Conservation (phyloP, 495 filamentous ascomycete genomes). For the Zalerion maritima region DNA sequence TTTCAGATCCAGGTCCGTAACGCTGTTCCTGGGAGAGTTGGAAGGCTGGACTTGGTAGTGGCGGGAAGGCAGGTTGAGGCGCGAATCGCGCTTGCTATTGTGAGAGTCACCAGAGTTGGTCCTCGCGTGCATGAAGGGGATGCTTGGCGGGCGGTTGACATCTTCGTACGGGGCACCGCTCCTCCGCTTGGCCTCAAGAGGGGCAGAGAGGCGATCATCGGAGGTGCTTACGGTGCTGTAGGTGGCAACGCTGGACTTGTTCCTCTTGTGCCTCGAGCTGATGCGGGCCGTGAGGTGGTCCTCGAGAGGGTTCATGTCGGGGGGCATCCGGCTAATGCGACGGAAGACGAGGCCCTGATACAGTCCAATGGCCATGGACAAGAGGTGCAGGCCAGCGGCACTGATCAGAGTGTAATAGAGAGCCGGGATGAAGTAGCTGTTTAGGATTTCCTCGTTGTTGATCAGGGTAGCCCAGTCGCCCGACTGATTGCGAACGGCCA, state of each 20-base stretch:
- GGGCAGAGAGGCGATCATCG: conserved; percentile 36
- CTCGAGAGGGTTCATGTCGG: conserved; percentile 86
- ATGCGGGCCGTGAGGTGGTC: conserved; percentile 63
- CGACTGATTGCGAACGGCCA: conserved; percentile 39
- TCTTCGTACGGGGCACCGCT: conserved; percentile 39
- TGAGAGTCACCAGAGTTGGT: conserved; percentile 38
- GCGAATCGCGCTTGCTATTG: conserved; percentile 32
- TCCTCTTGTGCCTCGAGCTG: conserved; percentile 44
- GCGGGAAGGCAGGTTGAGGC: conserved; percentile 32
- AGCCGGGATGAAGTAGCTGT: conserved; percentile 39
- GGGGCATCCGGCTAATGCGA: conserved; percentile 63
- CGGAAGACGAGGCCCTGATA: conserved; percentile 65
- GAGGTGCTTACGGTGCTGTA: conserved; percentile 33
- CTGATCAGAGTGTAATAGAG: conserved; percentile 49
- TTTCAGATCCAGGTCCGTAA: conserved; percentile 23
- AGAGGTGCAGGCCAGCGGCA: conserved; percentile 49
- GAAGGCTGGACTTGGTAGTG: conserved; percentile 32
- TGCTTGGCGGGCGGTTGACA: conserved; percentile 39
- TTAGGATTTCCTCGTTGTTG: conserved; percentile 23
- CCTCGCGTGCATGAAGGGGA: conserved; percentile 68
- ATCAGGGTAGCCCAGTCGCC: conserved; percentile 50
- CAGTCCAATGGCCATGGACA: conserved; percentile 53
- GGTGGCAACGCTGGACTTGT: conserved; percentile 53
- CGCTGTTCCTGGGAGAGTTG: conserved; percentile 32
- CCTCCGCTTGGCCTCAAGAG: conserved; percentile 27